Evolutionary conservation across 768 basidiomycete genomes (phyloP).

Genomic region (Tephrocybe sp.): DNA sequence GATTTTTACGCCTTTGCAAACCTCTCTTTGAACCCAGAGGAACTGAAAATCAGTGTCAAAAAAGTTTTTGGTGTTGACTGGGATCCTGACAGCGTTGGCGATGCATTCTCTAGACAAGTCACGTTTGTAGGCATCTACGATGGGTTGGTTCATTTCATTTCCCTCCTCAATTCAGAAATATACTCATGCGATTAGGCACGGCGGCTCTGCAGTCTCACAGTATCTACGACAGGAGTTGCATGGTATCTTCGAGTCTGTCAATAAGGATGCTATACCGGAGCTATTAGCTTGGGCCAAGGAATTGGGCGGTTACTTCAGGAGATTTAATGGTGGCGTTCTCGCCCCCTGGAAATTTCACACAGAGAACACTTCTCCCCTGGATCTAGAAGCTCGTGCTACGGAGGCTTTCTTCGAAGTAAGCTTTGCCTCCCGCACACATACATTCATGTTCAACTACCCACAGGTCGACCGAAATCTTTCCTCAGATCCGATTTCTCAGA

Average conservation of each 20-base stretch:
- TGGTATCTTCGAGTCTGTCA: conserved; percentile 74
- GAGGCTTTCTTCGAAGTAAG: conserved; percentile 83
- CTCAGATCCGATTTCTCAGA: conserved; percentile 62
- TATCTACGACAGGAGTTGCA: conserved; percentile 85
- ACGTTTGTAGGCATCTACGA: conserved; percentile 91
- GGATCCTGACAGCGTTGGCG: conserved; percentile 56
- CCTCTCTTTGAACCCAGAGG: conserved; percentile 72
- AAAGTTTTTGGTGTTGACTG: conserved; percentile 65
- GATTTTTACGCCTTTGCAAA: conserved; percentile 80
- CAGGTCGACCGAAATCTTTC: conserved; percentile 78
- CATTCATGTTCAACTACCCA: conserved; percentile 7
- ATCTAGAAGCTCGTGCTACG: conserved; percentile 84
- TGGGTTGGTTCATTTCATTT: conserved; percentile 52
- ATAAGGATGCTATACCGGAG: conserved; percentile 71
- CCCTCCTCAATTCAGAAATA: neutral
- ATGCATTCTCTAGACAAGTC: conserved; percentile 67
- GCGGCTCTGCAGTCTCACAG: conserved; percentile 86
- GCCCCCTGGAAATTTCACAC: conserved; percentile 56
- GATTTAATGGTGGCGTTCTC: conserved; percentile 80
- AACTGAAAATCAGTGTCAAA: conserved; percentile 64
- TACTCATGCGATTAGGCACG: conserved; percentile 57
- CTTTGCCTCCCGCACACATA: conserved; percentile 7
- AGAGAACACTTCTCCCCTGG: conserved; percentile 41
- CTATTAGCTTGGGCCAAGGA: conserved; percentile 74
- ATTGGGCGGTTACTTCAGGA: conserved; percentile 86